Base-by-base conservation (phyloP, 768 basidiomycete genomes). In the Lactarius quietus region DNA sequence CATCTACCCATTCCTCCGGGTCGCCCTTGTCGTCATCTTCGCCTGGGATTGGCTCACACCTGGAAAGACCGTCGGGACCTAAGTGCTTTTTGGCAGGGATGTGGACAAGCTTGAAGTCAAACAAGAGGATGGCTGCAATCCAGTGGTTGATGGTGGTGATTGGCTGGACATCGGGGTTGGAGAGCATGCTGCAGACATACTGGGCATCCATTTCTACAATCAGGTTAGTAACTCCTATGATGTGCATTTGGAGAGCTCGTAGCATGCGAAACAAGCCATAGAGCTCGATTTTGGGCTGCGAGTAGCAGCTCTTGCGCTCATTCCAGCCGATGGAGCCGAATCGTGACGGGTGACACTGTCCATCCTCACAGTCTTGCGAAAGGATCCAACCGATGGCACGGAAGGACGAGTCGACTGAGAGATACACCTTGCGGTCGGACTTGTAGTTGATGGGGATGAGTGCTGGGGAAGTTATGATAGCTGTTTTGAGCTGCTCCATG, bases 111-210 rank as follows among this genome's bases (percentile, higher is more conserved):
- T 66, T 69, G 68, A 80, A 78, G 55, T 76, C 67, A 63, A 78
- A 81, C 0, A 78, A 57, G 0, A 76, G 70, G 10, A 82, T 79
- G 1, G 68, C 75, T 0, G 74, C 73, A 38, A 82, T 79, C 81
- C 81, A 82, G 3, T 75, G 62, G 53, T 81, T 82, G 1, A 26
- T 53, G 14, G 52, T 26, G 1, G 52, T 8, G 7, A 73, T 78
- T 0, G 78, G 79, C 5, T 76, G 73, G 12, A 1, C 76, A 10
- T 53, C 12, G 52, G 52, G 52, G 26, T 53, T 53, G 8, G 1
- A 15, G 26, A 53, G 26, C 52, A 53, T 53, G 1, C 52, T 26
- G 8, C 26, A 26, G 2, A 53, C 20, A 23, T 29, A 53, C 6
- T 31, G 52, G 0, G 78, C 78, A 58, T 81, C 2, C 26, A 78